Conservation (phyloP, 139 green algal species). For the Haematococcus lacustris region DNA sequence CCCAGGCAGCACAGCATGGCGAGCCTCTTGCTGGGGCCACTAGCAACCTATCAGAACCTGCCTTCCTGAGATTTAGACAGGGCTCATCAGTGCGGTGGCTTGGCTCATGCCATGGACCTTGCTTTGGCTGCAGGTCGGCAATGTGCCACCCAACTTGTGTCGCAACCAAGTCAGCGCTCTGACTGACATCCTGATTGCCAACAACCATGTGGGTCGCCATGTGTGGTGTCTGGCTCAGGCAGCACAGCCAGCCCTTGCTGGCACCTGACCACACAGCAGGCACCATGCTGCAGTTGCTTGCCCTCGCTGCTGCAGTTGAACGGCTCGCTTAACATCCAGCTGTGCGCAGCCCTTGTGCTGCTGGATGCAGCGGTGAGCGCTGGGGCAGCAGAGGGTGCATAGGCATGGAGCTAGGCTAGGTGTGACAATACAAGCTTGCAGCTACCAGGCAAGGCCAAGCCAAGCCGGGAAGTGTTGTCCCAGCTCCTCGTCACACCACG, state of each 20-base stretch:
- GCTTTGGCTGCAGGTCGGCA: conserved; percentile 1
- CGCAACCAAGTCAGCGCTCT: neutral
- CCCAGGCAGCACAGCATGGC: neutral
- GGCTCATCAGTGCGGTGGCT: neutral
- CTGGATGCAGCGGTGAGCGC: conserved; percentile 11
- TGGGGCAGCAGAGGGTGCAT: too few species aligned
- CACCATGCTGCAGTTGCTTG: neutral
- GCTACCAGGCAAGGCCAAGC: too few species aligned
- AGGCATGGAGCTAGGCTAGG: neutral
- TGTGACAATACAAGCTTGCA: neutral
- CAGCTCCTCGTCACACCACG: neutral
- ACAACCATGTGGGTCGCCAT: conserved; percentile 8
- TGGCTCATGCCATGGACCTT: neutral
- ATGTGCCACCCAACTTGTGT: conserved; percentile 7
- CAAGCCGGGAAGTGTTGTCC: too few species aligned
- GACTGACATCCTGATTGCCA: conserved; percentile 11
- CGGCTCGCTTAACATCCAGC: too few species aligned
- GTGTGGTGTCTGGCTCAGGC: neutral
- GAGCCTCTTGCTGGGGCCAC: neutral
- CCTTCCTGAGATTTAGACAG: neutral
- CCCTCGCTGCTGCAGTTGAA: neutral
- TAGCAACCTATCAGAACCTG: neutral
- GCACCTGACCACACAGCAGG: neutral
- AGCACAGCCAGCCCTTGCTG: neutral
- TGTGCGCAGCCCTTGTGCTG: too few species aligned